A percentile compares a stretch with the other conserved stretches of the same genome.
phyloP scores from a whole-genome alignment of 257 asterid genomes.

The Jacaranda mimosifolia region DNA sequence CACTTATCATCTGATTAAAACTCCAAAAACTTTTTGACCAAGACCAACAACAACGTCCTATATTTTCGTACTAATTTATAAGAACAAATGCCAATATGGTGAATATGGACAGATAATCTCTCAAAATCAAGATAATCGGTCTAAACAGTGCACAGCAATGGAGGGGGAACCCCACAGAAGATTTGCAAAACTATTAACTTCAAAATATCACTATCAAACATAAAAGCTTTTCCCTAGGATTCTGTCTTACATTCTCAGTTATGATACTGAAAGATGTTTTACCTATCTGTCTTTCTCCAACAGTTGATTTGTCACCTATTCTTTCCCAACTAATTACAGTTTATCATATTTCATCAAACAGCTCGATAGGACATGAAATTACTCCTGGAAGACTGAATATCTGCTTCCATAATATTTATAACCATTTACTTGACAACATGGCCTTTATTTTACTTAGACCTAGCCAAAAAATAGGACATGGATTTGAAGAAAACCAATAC shows the following conservation, averaged over 20 bases:
- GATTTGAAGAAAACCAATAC: neutral
- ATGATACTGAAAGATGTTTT: conserved; percentile 1
- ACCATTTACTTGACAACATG: conserved; percentile 22
- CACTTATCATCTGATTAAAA: conserved; percentile 19
- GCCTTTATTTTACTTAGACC: neutral
- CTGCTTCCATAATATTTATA: conserved; percentile 10
- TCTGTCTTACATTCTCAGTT: neutral
- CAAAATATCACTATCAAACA: neutral
- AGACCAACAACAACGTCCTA: conserved; percentile 1
- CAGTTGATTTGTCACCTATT: conserved; percentile 10
- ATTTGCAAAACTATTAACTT: neutral
- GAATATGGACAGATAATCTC: conserved; percentile 21
- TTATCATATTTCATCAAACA: conserved; percentile 14
- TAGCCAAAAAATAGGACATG: neutral
- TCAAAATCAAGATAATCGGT: conserved; percentile 3
- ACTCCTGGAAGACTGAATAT: neutral
- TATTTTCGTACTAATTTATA: conserved; percentile 2
- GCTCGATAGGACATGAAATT: conserved; percentile 9
- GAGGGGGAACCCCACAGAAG: neutral
- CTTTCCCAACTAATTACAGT: neutral
- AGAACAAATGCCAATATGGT: conserved; percentile 15
- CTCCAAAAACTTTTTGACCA: conserved; percentile 14
- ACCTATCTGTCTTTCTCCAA: conserved; percentile 5
- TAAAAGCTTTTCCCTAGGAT: neutral
- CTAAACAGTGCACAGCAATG: neutral